phyloP scores from a whole-genome alignment of 352 stramenopile species.

The Phytophthora syringae region DNA sequence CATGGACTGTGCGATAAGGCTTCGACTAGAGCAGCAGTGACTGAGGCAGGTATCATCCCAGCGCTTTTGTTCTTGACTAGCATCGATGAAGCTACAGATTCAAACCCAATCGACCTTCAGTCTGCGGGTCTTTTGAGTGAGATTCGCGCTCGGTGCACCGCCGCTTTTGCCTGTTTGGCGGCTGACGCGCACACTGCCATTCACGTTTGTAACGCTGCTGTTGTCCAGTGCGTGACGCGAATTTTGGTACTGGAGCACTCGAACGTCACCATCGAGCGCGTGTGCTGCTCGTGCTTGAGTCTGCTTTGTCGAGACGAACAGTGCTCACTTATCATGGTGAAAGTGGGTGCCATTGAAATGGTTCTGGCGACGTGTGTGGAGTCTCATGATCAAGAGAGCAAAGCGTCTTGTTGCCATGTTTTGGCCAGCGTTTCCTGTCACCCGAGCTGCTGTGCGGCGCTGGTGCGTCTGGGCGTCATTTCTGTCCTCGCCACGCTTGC shows the following conservation, averaged over 20 bases:
- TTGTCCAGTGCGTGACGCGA: slow-evolving; percentile 62
- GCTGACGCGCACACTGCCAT: slow-evolving; percentile 43
- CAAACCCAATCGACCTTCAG: not conserved
- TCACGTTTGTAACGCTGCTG: slow-evolving; percentile 51
- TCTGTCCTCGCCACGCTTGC: slow-evolving; percentile 64
- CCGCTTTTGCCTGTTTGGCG: slow-evolving; percentile 67
- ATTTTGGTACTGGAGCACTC: slow-evolving; percentile 59
- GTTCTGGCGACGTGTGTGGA: slow-evolving; percentile 68
- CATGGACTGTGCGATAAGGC: slow-evolving; percentile 69
- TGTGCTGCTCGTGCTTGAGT: slow-evolving; percentile 77
- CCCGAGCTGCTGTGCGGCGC: slow-evolving; percentile 54
- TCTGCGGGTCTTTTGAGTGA: slow-evolving; percentile 35
- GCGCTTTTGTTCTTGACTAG: slow-evolving; percentile 65
- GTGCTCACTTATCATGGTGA: slow-evolving; percentile 60
- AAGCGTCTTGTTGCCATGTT: slow-evolving; percentile 78
- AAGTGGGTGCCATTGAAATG: slow-evolving; percentile 57
- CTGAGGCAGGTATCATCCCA: slow-evolving; percentile 57
- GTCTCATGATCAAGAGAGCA: slow-evolving; percentile 67
- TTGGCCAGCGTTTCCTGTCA: slow-evolving; percentile 80
- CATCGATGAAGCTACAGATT: slow-evolving; percentile 3
- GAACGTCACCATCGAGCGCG: slow-evolving; percentile 68
- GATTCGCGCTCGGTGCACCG: slow-evolving; percentile 68
- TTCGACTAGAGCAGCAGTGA: slow-evolving; percentile 53
- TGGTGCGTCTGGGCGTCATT: slow-evolving; percentile 61
- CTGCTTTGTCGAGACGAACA: slow-evolving; percentile 73